A percentile compares a stretch with the other conserved stretches of the same genome.
Conservation (phyloP, 179 eudicot species). For the Sideroxylon spinosum region DNA sequence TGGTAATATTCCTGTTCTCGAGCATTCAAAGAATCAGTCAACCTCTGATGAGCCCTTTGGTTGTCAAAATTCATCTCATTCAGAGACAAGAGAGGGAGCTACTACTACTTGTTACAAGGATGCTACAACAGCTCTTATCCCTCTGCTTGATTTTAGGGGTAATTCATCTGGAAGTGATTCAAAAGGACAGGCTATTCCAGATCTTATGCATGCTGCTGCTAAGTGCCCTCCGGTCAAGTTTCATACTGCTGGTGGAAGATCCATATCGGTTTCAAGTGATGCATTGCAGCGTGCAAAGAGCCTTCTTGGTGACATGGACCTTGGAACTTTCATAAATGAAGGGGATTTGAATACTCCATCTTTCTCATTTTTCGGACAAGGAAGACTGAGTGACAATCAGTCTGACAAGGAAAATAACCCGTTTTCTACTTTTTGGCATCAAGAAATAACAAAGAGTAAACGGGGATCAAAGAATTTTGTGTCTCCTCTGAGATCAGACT, state of each 20-base stretch:
- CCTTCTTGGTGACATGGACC: slow-evolving; percentile 76
- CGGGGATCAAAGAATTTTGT: slow-evolving; percentile 43
- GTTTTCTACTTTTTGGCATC: slow-evolving; percentile 21
- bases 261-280: slow-evolving; percentile 74
- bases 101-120: slow-evolving; percentile 22
- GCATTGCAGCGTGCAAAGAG: slow-evolving; percentile 83
- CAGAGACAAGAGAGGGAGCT: slow-evolving; percentile 17
- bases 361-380: slow-evolving; percentile 31
- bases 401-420: slow-evolving; percentile 24
- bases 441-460: slow-evolving; percentile 29
- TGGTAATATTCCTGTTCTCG: slow-evolving; percentile 29
- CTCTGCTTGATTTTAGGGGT: slow-evolving; percentile 23
- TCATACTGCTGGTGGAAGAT: slow-evolving; percentile 85
- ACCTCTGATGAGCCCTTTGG: slow-evolving; percentile 22
- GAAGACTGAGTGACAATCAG: slow-evolving; percentile 23
- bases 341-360: slow-evolving; percentile 37
- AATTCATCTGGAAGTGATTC: slow-evolving; percentile 25
- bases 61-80: slow-evolving; percentile 21
- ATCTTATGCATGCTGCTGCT: slow-evolving; percentile 29
- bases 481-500: slow-evolving; percentile 51
- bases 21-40: slow-evolving; percentile 32
- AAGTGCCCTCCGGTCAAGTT: slow-evolving; percentile 66
- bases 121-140: slow-evolving; percentile 22
- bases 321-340: slow-evolving; percentile 39
- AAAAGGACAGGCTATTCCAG: slow-evolving; percentile 24